A percentile compares a stretch with the other conserved stretches of the same genome.
Conservation (phyloP, 1,284 basidiomycete genomes). For the Exsudoporus floridanus region DNA sequence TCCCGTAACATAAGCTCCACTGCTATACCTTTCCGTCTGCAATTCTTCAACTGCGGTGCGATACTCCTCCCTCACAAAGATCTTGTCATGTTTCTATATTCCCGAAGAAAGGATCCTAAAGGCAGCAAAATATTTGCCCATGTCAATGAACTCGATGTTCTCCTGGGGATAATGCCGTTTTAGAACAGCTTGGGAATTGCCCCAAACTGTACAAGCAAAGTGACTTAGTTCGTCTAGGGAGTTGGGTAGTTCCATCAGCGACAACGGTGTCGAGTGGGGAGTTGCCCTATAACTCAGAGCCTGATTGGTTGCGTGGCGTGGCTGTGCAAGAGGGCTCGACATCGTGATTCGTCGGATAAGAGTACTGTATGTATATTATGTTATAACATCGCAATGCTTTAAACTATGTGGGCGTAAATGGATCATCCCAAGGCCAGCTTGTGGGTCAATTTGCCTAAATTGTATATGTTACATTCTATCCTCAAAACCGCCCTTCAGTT, state of each 20-base stretch:
- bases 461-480: neutral
- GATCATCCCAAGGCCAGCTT: conserved; percentile 13
- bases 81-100: neutral
- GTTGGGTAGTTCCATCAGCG: too few relatives aligned
- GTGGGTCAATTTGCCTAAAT: neutral
- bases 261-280: too few relatives aligned
- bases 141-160: neutral
- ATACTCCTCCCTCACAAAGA: conserved; percentile 1
- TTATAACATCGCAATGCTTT: neutral
- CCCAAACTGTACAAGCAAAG: neutral
- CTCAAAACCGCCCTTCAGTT: neutral
- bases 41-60: neutral
- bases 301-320: too few relatives aligned
- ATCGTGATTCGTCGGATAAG: too few relatives aligned
- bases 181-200: neutral
- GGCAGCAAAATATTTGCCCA: neutral
- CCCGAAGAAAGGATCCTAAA: neutral
- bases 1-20: neutral
- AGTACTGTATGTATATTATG: neutral
- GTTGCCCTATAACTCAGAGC: too few relatives aligned
- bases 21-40: fast-evolving
- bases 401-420: neutral
- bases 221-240: too few relatives aligned
- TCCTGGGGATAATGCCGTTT: neutral
- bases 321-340: too few relatives aligned